Evolutionary conservation across 352 stramenopile species (phyloP).

Genomic region (Peronosclerospora sorghi): DNA sequence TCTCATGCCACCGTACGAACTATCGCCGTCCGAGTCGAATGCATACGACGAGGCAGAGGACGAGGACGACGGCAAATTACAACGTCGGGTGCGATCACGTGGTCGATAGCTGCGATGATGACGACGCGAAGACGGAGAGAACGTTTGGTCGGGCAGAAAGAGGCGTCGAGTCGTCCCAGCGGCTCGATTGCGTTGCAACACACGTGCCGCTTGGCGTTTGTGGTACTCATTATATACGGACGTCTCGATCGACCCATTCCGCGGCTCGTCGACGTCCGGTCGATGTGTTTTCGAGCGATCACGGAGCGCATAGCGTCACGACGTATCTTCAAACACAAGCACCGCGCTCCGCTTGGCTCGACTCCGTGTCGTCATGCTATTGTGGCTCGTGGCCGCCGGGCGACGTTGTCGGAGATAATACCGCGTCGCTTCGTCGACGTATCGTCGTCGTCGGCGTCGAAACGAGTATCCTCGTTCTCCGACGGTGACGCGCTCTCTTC

Average conservation of each 20-base stretch:
- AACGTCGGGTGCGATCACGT: constrained; percentile 17
- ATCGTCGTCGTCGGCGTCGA: no score
- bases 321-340: constrained; percentile 8
- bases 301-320: constrained; percentile 49
- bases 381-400: constrained; percentile 3
- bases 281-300: constrained; percentile 61
- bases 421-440: no score
- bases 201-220: constrained; percentile 44
- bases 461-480: no score
- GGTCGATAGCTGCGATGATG: constrained; percentile 15
- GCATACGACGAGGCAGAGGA: constrained; percentile 36
- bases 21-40: constrained; percentile 40
- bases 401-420: no score
- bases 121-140: constrained; percentile 14
- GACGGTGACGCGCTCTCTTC: constrained; percentile 18
- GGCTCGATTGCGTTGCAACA: constrained; percentile 10
- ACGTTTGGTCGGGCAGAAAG: constrained; percentile 19
- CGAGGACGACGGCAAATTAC: constrained; percentile 31
- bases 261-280: constrained; percentile 13
- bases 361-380: constrained; percentile 15
- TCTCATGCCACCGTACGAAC: constrained; percentile 63
- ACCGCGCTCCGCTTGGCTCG: constrained; percentile 11
- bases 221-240: constrained; percentile 51
- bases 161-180: constrained; percentile 18
- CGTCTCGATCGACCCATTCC: constrained; percentile 24